Evolutionary conservation across 306 rosid species (phyloP).

Genomic region (Gastrolobium villosum): DNA sequence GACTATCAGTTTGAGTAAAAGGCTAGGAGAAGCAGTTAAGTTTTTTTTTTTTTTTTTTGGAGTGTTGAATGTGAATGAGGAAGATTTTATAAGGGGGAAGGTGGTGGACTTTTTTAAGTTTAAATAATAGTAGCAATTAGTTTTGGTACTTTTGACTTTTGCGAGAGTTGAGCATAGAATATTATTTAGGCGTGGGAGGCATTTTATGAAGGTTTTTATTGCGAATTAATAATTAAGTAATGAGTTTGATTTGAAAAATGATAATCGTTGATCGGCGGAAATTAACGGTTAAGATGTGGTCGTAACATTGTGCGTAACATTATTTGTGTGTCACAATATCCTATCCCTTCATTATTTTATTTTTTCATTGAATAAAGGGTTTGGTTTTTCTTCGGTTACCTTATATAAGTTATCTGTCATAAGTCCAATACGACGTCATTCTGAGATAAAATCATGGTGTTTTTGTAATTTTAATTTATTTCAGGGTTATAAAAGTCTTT

Average conservation of each 20-base stretch:
- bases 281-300: no score
- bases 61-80: slow-evolving; percentile 14
- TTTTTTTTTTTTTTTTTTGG: slow-evolving; percentile 5
- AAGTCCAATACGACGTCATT: no score
- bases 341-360: neutral
- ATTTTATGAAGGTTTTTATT: slow-evolving; percentile 31
- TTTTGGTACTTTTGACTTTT: slow-evolving; percentile 45
- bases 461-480: no score
- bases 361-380: neutral
- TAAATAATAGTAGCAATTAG: slow-evolving; percentile 22
- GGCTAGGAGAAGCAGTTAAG: neutral
- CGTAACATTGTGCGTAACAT: no score
- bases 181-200: slow-evolving; percentile 6
- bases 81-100: neutral
- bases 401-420: no score
- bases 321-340: no score
- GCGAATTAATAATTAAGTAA: no score
- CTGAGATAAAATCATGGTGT: no score
- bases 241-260: no score
- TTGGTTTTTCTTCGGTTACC: no score
- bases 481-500: no score
- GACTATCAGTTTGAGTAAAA: slow-evolving; percentile 41
- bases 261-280: no score
- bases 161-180: slow-evolving; percentile 16
- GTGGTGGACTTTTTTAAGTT: neutral